A percentile compares a stretch with the other conserved stretches of the same genome.
Conservation (phyloP, 2,329 filamentous ascomycete genomes). For the Pseudocercospora ulei region DNA sequence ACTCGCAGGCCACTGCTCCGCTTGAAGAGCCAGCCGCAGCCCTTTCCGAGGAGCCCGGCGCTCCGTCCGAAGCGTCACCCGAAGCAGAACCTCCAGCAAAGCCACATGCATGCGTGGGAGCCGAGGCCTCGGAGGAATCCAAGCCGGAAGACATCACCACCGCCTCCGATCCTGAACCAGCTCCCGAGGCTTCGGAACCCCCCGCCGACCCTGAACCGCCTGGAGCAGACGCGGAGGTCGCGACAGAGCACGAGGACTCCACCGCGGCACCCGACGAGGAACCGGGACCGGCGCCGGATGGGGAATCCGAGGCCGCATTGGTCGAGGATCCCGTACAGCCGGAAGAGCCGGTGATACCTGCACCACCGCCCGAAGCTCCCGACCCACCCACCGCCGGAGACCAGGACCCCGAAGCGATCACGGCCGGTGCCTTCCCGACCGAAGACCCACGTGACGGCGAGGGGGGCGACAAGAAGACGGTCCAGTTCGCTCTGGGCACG, state of each 20-base stretch:
- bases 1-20: not conserved
- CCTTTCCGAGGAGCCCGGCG: not conserved
- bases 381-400: slow-evolving; percentile 2
- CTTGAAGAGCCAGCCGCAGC: not conserved
- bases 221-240: not conserved
- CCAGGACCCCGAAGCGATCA: slow-evolving; percentile 1
- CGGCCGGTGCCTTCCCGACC: slow-evolving; percentile 7
- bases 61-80: not conserved
- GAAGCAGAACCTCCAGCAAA: not conserved
- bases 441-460: slow-evolving; percentile 14
- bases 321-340: slow-evolving; percentile 5
- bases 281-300: slow-evolving; percentile 1
- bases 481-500: slow-evolving; percentile 28
- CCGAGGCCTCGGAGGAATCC: not conserved
- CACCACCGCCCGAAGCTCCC: slow-evolving; percentile 13
- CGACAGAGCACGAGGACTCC: not conserved
- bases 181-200: not conserved
- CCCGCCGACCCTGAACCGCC: not conserved
- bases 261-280: not conserved
- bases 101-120: not conserved
- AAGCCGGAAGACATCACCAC: not conserved
- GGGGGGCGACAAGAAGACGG: slow-evolving; percentile 24
- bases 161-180: not conserved
- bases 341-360: not conserved
- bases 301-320: not conserved